Base-by-base conservation (phyloP, 192 early-diverging fungal species). In the Phlyctochytrium bullatum region DNA sequence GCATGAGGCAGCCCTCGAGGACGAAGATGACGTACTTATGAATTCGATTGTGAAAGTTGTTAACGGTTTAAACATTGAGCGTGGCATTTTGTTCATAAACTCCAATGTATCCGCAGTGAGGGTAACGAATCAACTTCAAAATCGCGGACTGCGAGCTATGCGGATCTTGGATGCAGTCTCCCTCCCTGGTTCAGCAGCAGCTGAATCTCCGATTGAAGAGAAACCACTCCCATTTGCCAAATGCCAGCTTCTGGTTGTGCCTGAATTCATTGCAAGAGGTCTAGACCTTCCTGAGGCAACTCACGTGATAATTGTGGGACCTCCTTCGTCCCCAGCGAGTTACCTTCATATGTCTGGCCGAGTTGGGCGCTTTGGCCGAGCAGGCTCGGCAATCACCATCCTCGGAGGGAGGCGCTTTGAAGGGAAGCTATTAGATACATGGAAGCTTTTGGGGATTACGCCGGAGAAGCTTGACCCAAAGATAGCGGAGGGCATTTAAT, bases 261-360 rank as follows among this genome's bases (percentile, higher is more conserved):
- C 84, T 0, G 93, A 95, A 67, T 81, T 80, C 36, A 87, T 87
- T 52, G 89, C 91, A 0, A 80, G 93, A 16, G 95, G 95, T 4
- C 68, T 98, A 3, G 95, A 98, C 75, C 66, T 98, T 28, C 90
- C 90, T 0, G 74, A 81, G 62, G 77, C 90, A 0, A 86, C 88
- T 1, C 87, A 93, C 71, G 92, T 98, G 2, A 88, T 92, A 32
- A 88, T 98, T 61, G 74, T 95, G 1, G 93, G 90, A n/a, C 66
- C 87, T 4, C 91, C 93, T 2, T 80, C 83, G 14, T 82, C 79
- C 0, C 72, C 82, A 25, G 76, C 82, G 3, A 88, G 86, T 57
- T 98, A 94, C 71, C 64, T 91, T 10, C 95, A 98, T 62, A 90
- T 95, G 88, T 88, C 93, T 0, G 93, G 95, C 24, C 76, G 95